Conservation (phyloP, 1,139 yeast species). For the Yamadazyma trypodendri region DNA sequence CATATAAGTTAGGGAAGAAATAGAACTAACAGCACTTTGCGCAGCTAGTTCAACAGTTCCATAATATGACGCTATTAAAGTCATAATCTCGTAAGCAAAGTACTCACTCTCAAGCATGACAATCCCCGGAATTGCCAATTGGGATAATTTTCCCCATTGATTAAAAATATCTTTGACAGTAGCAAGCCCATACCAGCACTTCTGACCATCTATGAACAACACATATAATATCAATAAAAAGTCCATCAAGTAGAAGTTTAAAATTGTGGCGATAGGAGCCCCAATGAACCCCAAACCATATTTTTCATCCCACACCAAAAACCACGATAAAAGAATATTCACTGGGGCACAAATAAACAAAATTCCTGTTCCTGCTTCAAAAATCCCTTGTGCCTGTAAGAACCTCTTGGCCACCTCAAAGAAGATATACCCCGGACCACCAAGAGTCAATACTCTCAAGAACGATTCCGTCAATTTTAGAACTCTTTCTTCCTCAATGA, state of each 20-base stretch:
- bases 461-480: conserved; percentile 61
- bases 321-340: conserved; percentile 67
- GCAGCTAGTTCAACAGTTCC: conserved; percentile 86
- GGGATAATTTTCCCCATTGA: conserved; percentile 60
- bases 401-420: conserved; percentile 83
- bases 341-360: conserved; percentile 77
- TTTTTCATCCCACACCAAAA: conserved; percentile 70
- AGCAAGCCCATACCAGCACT: conserved; percentile 68
- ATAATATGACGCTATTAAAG: conserved; percentile 71
- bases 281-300: conserved; percentile 68
- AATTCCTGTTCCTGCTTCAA: conserved; percentile 85
- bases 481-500: conserved; percentile 64
- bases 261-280: conserved; percentile 69
- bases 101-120: conserved; percentile 75
- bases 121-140: conserved; percentile 69
- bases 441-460: conserved; percentile 63
- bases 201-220: conserved; percentile 57
- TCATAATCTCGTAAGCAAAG: conserved; percentile 69
- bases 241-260: conserved; percentile 72
- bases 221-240: conserved; percentile 54
- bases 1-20: conserved; percentile 80
- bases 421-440: conserved; percentile 82
- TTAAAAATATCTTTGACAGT: conserved; percentile 45
- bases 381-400: conserved; percentile 88
- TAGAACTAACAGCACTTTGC: conserved; percentile 81